A percentile compares a stretch with the other conserved stretches of the same genome.
These are phyloP conservation scores for Cladosporium colombiae DNA, from an alignment of 2,329 filamentous ascomycete species.

Conservation along the genomic window DNA sequence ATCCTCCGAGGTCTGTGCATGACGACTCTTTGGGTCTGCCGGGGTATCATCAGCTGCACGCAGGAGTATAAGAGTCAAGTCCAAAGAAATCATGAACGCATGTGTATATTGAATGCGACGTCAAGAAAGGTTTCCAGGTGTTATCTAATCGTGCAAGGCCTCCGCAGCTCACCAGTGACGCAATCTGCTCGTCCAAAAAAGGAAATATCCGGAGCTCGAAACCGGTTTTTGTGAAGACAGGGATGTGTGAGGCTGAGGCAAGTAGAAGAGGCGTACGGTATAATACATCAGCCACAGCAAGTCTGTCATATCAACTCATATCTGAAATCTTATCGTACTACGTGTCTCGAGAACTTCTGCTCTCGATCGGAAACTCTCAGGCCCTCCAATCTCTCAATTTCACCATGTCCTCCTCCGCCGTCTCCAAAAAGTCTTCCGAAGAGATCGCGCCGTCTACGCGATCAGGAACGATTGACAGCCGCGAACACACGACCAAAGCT, in stretches of 20 bases:
- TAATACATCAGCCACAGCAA: not conserved
- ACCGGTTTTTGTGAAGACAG: constrained; percentile 13
- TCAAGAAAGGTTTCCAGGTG: too few species aligned
- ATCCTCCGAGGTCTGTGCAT: too few species aligned
- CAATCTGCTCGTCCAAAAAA: not conserved
- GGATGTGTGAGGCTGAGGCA: constrained; percentile 4
- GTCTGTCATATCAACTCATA: not conserved
- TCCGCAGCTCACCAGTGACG: not conserved
- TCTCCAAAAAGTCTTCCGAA: constrained; percentile 18
- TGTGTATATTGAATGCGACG: too few species aligned
- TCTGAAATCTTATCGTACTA: not conserved
- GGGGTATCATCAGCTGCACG: too few species aligned
- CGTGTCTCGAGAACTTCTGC: not conserved
- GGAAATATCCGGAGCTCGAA: not conserved
- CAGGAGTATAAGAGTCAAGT: too few species aligned
- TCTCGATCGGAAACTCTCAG: not conserved
- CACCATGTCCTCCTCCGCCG: constrained; percentile 10
- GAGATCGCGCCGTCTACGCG: constrained; percentile 11
- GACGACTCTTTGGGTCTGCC: too few species aligned
- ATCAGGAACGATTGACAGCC: constrained; percentile 29
- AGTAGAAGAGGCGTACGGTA: not conserved
- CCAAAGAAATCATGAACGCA: too few species aligned
- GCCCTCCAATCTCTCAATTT: not conserved
- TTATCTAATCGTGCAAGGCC: not conserved
- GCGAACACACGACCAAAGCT: constrained; percentile 37